Conservation (phyloP, 805 yeast genomes). For the Blastobotrys attinorum region DNA sequence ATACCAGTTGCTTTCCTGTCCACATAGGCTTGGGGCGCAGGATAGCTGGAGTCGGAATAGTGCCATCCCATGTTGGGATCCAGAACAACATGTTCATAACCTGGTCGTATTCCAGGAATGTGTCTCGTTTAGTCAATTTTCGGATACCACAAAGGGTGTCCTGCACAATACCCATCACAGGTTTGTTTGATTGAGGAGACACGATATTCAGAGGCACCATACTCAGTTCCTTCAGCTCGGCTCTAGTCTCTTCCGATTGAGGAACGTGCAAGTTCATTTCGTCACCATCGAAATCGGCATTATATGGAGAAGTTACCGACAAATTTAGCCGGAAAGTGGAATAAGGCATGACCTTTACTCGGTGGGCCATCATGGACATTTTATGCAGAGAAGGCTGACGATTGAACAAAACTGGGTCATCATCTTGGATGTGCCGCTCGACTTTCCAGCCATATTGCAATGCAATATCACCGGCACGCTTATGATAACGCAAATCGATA, state of each 20-base stretch:
- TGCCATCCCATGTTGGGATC: slow-evolving; percentile 99
- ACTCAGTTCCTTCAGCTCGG: slow-evolving; percentile 89
- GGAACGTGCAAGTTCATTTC: slow-evolving; percentile 99
- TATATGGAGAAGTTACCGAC: slow-evolving; percentile 98
- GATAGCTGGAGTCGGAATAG: slow-evolving; percentile 91
- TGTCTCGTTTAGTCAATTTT: slow-evolving; percentile 88
- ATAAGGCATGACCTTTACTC: slow-evolving; percentile 97
- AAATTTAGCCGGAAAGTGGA: slow-evolving; percentile 94
- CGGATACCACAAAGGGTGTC: slow-evolving; percentile 97
- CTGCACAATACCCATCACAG: slow-evolving; percentile 99
- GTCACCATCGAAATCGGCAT: slow-evolving; percentile 99
- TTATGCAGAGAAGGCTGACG: slow-evolving; percentile 99
- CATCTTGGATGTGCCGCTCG: slow-evolving; percentile 95
- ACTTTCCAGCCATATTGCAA: slow-evolving; percentile 99
- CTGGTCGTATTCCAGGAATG: slow-evolving; percentile 81
- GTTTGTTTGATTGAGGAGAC: slow-evolving; percentile 96
- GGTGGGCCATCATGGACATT: slow-evolving; percentile 99
- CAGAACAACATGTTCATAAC: slow-evolving; percentile 95
- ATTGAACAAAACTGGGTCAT: slow-evolving; percentile 95
- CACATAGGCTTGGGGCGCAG: slow-evolving; percentile 92
- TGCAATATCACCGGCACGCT: slow-evolving; percentile 97
- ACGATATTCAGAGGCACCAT: slow-evolving; percentile 98
- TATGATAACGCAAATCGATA: slow-evolving; percentile 92
- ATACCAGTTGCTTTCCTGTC: slow-evolving; percentile 93
- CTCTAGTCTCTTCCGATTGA: slow-evolving; percentile 95